Evolutionary conservation across 1,139 yeast genomes (phyloP), one percentile per base, ranked within the genome.

Genomic region (Blastobotrys serpentis): DNA sequence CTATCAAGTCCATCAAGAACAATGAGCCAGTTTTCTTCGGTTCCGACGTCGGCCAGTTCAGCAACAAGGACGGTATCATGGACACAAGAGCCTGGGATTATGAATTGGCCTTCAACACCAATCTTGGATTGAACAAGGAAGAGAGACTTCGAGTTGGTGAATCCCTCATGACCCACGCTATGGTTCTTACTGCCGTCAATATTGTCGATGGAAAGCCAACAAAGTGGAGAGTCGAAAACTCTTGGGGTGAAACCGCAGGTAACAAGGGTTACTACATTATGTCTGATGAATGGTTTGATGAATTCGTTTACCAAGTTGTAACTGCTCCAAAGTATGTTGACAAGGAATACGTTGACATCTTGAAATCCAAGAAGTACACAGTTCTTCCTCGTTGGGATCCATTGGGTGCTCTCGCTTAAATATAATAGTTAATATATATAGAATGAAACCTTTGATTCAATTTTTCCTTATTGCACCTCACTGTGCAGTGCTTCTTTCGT

Each of bases 201-300:
- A 62, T 79, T 13, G 82, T 75, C 51, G 77, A 66, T 16, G 79
- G 78, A 7, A 68, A 72, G 48, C 92, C 95, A 7, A 69, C 80
- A 10, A 77, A 95, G 63, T 86, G 90, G 81, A 79, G 84, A 65
- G 88, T 87, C 47, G 90, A 86, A 65, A 86, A 86, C 70, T 84
- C 94, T 2, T 86, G 95, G 95, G 95, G 95, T 54, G 76, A 78
- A 48, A 85, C 77, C 40, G 73, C 76, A 5, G 95, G 95, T 53
- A 76, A 75, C 46, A 83, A 84, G 59, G 95, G 95, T 11, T 81
- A 77, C 65, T 86, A 77, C 62, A 74, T 84, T 52, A 85, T 87
- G 95, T 80, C 92, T 18, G 94, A 86, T 62, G 81, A 79, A 46
- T 87, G 87, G 75, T 86, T 86, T 64, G 82, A 81, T 66, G 89